phyloP scores from a whole-genome alignment of 805 yeast genomes.

The Ogataea paraovalis region DNA sequence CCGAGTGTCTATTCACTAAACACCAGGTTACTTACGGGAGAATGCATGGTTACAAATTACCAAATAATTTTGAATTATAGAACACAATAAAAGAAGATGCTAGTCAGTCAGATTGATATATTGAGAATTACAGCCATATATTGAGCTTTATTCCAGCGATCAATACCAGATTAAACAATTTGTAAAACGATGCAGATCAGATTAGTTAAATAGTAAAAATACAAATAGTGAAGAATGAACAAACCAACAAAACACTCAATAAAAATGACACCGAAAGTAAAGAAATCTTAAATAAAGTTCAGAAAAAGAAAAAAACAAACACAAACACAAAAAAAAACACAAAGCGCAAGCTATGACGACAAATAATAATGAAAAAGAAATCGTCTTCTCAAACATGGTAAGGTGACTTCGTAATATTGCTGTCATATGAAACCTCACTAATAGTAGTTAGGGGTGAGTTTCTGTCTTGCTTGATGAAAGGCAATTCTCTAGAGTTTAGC shows the following conservation, averaged over 20 bases:
- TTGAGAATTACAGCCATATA: no score
- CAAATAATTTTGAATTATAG: no score
- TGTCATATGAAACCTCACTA: conserved; percentile 27
- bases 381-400: neutral
- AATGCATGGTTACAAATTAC: no score
- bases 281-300: no score
- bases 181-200: neutral
- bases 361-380: neutral
- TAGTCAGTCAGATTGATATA: no score
- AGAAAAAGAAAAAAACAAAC: no score
- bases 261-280: no score
- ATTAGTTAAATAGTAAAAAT: no score
- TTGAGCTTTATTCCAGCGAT: no score
- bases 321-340: neutral
- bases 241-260: neutral
- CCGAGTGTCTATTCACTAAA: no score
- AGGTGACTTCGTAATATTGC: conserved; percentile 15
- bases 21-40: no score
- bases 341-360: neutral
- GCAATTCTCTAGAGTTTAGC: conserved; percentile 10
- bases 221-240: neutral
- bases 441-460: conserved; percentile 29
- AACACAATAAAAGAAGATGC: no score
- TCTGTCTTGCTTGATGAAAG: conserved; percentile 7
- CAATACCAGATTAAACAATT: neutral